Evolutionary conservation across 2,329 filamentous ascomycete species (phyloP).

Genomic region (Botryotinia globosa): DNA sequence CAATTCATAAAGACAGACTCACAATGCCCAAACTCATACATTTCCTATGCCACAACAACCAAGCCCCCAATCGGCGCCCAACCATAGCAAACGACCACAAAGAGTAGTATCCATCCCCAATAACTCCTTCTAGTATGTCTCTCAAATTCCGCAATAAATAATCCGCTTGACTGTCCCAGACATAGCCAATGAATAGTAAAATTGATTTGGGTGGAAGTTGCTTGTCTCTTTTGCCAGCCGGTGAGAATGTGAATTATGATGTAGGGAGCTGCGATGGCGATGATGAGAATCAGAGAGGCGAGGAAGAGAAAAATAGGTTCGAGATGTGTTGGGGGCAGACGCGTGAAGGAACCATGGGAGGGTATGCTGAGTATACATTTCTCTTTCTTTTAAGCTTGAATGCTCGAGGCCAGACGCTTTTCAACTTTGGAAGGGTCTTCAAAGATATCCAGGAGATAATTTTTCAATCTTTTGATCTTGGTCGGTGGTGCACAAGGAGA

Average conservation of each 20-base stretch:
- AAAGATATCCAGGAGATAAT: background rate
- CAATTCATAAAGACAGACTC: background rate
- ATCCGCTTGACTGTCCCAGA: background rate
- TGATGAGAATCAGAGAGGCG: background rate
- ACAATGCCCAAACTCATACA: slow-evolving; percentile 1
- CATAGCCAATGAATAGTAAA: background rate
- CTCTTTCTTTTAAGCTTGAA: background rate
- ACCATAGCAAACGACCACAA: background rate
- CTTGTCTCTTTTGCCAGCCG: background rate
- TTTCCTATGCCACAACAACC: slow-evolving; percentile 2
- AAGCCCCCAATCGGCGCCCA: background rate
- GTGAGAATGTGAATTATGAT: background rate
- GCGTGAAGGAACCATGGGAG: background rate
- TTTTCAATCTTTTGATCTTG: background rate
- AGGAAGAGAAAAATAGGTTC: background rate
- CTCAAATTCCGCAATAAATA: background rate
- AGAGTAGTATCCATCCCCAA: slow-evolving; percentile 6
- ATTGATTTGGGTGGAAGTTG: background rate
- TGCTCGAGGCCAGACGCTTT: background rate
- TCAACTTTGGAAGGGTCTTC: background rate
- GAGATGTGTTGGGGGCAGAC: background rate
- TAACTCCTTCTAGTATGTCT: background rate
- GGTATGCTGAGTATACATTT: background rate
- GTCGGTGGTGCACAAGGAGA: background rate
- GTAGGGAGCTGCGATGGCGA: background rate